These are phyloP conservation scores for Leccinum uliginosum DNA, from an alignment of 768 basidiomycete species.

Conservation along the genomic window DNA sequence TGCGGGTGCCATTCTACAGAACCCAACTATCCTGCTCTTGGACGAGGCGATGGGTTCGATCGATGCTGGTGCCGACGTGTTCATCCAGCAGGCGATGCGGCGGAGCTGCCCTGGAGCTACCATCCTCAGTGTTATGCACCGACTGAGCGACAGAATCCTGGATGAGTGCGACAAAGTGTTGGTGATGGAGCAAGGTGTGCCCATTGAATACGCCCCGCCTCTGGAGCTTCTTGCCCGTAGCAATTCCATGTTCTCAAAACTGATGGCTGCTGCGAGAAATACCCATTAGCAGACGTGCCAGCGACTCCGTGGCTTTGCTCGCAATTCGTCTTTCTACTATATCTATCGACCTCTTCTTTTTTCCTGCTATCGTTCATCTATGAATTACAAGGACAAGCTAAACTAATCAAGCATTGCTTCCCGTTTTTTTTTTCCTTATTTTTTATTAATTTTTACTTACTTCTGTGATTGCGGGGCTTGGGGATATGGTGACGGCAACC, in stretches of 20 bases:
- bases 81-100: constrained; percentile 40
- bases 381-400: neutral
- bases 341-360: neutral
- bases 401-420: neutral
- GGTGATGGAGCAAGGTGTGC: constrained; percentile 37
- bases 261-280: constrained; percentile 25
- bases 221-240: constrained; percentile 18
- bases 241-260: constrained; percentile 26
- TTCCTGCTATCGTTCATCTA: neutral
- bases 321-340: neutral
- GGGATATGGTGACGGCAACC: neutral
- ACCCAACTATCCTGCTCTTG: constrained; percentile 28
- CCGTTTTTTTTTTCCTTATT: neutral
- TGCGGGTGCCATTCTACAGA: constrained; percentile 28
- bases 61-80: constrained; percentile 83
- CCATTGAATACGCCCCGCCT: constrained; percentile 26
- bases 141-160: constrained; percentile 26
- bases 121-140: constrained; percentile 29
- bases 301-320: neutral
- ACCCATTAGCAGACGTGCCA: too few species aligned
- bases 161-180: constrained; percentile 29
- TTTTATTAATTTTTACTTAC: neutral
- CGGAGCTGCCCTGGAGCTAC: constrained; percentile 27
- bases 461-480: neutral
- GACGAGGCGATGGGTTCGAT: constrained; percentile 54